Evolutionary conservation across 2,329 filamentous ascomycete species (phyloP), one percentile per base, ranked within the genome.

Genomic region (Penicillium sclerotigenum): DNA sequence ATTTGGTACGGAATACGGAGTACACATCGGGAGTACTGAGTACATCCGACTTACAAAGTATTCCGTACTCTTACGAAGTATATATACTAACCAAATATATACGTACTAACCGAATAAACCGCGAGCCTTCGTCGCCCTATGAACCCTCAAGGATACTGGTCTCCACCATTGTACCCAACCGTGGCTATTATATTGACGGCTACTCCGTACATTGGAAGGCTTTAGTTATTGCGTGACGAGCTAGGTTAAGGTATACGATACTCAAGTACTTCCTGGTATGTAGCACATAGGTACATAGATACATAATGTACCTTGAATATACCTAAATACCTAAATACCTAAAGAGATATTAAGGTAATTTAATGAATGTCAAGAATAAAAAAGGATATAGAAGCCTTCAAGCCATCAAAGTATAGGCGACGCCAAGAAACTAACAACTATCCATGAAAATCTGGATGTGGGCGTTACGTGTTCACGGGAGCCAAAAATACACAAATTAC

Each of bases 391-490:
- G 45, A 54, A 54, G 51, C 43, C 42, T 53, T 47, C 47, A 40
- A 49, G 47, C 47, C 47, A 48, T 48, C 4, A 42, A 50, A 50
- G 26, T 43, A 26, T 51, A 51, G 28, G 18, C n/a, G n/a, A 1
- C 26, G 54, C 54, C 50, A 57, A 52, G 55, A 16, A 38, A 53
- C 42, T 42, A 56, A 42, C 31, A 53, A 45, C 43, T 26, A 50
- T 34, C 29, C 28, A 52, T 36, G 38, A 52, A 52, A 52, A 52
- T 52, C 49, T 37, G 40, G 38, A 34, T 24, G 36, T 31, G 31
- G 24, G 37, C 49, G 52, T 60, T 57, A 63, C 62, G 60, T 64
- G 62, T 59, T 48, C 54, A 60, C 57, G 51, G 43, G n/a, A 34
- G 52, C 46, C 20, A 51, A 51, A 51, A 42, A 14, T 50, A 50